Conservation (phyloP, 192 early-diverging fungal species). For the Phlyctochytrium bullatum region DNA sequence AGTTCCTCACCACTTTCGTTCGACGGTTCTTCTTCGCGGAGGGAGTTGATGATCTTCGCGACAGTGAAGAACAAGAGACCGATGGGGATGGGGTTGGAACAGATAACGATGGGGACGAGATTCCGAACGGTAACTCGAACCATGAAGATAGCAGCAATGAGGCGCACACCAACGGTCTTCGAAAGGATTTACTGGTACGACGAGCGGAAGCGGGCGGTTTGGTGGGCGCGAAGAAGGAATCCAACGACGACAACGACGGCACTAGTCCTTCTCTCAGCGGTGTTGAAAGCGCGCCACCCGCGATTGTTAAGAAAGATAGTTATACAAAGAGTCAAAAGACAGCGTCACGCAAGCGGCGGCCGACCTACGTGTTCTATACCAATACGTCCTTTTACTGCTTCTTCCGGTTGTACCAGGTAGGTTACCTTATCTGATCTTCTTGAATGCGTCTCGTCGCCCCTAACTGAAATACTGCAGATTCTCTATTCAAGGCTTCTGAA, state of each 20-base stretch:
- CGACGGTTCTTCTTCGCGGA: constrained; percentile 63
- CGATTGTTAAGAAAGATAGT: constrained; percentile 32
- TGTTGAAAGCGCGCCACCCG: constrained; percentile 26
- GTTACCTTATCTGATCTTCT: background rate
- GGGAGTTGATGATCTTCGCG: constrained; percentile 48
- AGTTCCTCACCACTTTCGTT: constrained; percentile 74
- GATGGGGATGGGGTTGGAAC: constrained; percentile 23
- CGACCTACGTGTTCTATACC: constrained; percentile 73
- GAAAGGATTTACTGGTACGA: background rate
- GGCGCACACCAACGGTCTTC: background rate
- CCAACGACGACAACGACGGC: background rate
- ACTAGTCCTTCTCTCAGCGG: background rate
- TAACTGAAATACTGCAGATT: too few species aligned
- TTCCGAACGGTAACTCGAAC: background rate
- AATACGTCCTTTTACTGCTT: constrained; percentile 87
- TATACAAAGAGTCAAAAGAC: constrained; percentile 7
- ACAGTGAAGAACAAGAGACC: constrained; percentile 46
- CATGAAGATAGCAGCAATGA: constrained; percentile 1
- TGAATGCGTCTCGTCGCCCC: too few species aligned
- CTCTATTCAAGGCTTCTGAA: constrained; percentile 78
- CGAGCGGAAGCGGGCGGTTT: constrained; percentile 3
- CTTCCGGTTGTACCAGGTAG: constrained; percentile 80
- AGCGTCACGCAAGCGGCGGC: constrained; percentile 18
- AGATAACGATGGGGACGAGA: background rate
- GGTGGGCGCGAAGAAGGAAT: constrained; percentile 19